A percentile compares a stretch with the other conserved stretches of the same genome.
These are phyloP conservation scores for Naegleria fowleri DNA, from an alignment of 208 protist genomes.

Conservation along the genomic window DNA sequence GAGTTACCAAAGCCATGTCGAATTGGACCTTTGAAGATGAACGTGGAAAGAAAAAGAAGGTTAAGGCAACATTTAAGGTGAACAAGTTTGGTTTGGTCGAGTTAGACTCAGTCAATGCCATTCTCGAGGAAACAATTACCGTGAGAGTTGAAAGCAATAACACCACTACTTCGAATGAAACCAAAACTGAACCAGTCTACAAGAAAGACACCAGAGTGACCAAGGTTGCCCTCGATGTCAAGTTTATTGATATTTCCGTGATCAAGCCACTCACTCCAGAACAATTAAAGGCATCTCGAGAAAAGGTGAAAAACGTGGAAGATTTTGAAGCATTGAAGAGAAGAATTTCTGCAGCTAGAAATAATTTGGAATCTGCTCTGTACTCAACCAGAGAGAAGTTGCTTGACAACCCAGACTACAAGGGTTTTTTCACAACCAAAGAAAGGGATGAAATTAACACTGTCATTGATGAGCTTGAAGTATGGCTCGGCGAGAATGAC, in stretches of 20 bases:
- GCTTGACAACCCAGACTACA: not conserved
- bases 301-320: not conserved
- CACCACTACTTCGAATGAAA: not conserved
- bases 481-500: not conserved
- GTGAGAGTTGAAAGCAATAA: not conserved
- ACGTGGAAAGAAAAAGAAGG: not conserved
- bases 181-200: not conserved
- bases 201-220: not conserved
- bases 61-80: not conserved
- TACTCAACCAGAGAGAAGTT: not conserved
- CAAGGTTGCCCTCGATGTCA: not conserved
- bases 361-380: not conserved
- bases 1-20: not conserved
- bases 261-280: not conserved
- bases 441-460: not conserved
- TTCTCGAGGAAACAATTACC: conserved; percentile 18
- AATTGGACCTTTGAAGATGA: not conserved
- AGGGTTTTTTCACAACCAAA: not conserved
- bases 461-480: not conserved
- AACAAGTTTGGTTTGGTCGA: not conserved
- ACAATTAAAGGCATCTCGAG: not conserved
- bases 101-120: not conserved
- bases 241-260: not conserved
- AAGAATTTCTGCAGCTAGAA: not conserved
- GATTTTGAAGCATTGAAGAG: conserved; percentile 2